Base-by-base conservation (phyloP, 345 rosid genomes). In the Trapa bicornis region DNA sequence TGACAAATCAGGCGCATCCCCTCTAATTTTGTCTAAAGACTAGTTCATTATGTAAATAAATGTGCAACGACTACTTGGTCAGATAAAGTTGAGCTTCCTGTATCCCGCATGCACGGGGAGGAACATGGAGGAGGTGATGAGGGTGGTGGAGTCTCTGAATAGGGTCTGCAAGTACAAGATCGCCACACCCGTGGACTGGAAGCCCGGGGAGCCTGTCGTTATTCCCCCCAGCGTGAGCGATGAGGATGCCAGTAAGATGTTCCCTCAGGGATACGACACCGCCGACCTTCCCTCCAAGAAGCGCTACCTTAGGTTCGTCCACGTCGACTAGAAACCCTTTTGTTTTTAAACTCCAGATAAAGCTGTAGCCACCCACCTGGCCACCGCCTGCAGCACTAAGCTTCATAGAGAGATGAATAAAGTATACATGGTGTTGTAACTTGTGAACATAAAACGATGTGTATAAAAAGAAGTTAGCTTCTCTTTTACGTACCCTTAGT, bases 131-230 rank as follows among this genome's bases (percentile, higher is more conserved):
- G 65, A 69, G 57, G 65, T 58, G 43, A 15, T 69, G 72, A 58
- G 72, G 60, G 61, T 53, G 38, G n/a, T 88, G 66, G 97, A 90
- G 35, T 87, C 95, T 0, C 78, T 88, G 66, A 79, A 82, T 79
- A 74, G 65, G 73, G 84, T 82, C 5, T 7, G 78, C 0, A 82
- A 83, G 75, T 78, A 82, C 76, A 88, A 80, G 79, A 73, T 93
- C 0, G 88, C 96, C 0, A 93, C 96, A 3, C 92, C 88, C 4
- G 92, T 73, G 14, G 74, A 90, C 87, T 90, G 98, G 96, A 90
- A 87, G 65, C 85, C 76, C 11, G 88, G 87, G 15, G 92, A 90
- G 15, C 78, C 84, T 10, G 96, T 90, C 29, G 84, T 85, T 39
- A 87, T 90, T 2, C 75, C 85, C 1, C 92, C 94, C 0, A 15